Evolutionary conservation across 306 rosid genomes (phyloP).

Genomic region (Trifolium subterraneum): DNA sequence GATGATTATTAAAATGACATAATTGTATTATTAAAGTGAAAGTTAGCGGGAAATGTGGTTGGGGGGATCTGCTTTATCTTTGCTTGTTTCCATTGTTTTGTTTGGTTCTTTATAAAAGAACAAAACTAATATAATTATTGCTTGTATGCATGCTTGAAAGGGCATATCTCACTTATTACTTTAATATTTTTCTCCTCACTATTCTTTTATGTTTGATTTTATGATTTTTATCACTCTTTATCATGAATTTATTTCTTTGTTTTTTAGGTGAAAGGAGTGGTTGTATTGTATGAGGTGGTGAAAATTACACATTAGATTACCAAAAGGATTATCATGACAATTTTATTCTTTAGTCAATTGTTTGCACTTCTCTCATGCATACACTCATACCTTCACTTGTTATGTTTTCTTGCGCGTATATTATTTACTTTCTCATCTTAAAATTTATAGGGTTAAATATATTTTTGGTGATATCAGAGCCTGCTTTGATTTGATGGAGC

Average conservation of each 20-base stretch:
- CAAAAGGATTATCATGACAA: no score
- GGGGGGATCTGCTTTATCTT: constrained; percentile 13
- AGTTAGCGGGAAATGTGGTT: neutral
- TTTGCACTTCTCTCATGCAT: neutral
- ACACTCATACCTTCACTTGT: neutral
- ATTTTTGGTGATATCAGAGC: no score
- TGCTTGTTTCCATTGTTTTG: constrained; percentile 20
- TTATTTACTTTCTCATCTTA: no score
- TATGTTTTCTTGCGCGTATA: no score
- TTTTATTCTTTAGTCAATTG: neutral
- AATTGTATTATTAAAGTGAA: constrained; percentile 25
- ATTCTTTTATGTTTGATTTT: no score
- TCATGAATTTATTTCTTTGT: neutral
- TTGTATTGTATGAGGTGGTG: neutral
- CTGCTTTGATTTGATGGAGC: no score
- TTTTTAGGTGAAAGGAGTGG: neutral
- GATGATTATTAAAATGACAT: constrained; percentile 8
- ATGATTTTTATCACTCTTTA: neutral
- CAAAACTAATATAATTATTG: constrained; percentile 27
- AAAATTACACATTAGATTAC: neutral
- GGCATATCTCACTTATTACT: neutral
- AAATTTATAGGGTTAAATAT: no score
- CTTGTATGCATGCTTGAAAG: constrained; percentile 23
- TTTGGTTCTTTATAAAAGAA: constrained; percentile 23
- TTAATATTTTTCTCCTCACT: neutral